phyloP scores from a whole-genome alignment of 805 yeast species.

The Starmerella stigmatis region DNA sequence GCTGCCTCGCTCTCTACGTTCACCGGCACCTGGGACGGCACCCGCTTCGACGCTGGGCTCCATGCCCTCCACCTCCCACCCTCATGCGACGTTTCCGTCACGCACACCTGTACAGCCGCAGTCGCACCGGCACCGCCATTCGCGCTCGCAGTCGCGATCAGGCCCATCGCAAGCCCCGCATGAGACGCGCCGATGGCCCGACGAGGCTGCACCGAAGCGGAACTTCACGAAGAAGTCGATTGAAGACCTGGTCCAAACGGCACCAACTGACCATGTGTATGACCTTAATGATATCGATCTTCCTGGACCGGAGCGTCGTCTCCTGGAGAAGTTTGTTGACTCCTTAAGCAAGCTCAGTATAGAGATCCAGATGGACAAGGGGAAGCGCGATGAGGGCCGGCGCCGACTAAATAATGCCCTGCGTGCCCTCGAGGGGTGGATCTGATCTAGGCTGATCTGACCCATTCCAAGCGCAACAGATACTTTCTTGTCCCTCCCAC shows the following conservation, averaged over 20 bases:
- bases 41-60: too few species aligned
- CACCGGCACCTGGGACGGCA: too few species aligned
- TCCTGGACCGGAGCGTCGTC: constrained; percentile 63
- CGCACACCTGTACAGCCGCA: background rate
- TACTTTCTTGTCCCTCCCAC: too few species aligned
- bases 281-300: constrained; percentile 66
- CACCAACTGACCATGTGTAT: constrained; percentile 24
- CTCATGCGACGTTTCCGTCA: too few species aligned
- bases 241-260: constrained; percentile 23
- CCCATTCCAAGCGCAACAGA: background rate
- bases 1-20: too few species aligned
- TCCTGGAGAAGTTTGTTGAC: constrained; percentile 77
- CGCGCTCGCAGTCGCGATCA: background rate
- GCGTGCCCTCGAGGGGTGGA: constrained; percentile 76
- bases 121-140: background rate
- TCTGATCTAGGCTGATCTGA: constrained; percentile 17
- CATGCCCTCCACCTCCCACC: too few species aligned
- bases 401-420: constrained; percentile 71
- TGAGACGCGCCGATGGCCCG: background rate
- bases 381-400: constrained; percentile 69
- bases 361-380: constrained; percentile 80
- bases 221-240: constrained; percentile 23
- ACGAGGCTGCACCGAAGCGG: constrained; percentile 5
- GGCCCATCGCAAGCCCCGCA: background rate
- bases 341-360: constrained; percentile 76